Conservation (phyloP, 1,284 basidiomycete species). For the Cutaneotrichosporon cyanovorans region DNA sequence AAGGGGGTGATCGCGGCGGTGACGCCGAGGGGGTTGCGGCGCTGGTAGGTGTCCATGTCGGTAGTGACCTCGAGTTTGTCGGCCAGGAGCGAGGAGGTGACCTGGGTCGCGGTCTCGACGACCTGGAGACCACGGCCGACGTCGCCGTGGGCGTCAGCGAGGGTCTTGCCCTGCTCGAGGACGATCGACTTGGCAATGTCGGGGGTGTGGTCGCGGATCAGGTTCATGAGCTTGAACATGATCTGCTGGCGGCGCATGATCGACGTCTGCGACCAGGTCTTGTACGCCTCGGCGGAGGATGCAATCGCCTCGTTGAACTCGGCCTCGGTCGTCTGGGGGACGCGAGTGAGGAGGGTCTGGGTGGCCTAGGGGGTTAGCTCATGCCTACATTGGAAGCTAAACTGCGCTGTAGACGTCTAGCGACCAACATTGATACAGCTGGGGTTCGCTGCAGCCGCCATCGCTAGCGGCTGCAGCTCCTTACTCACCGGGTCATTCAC, state of each 20-base stretch:
- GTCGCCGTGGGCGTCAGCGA: constrained; percentile 87
- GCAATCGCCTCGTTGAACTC: constrained; percentile 84
- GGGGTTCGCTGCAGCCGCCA: too few species aligned
- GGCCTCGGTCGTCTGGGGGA: constrained; percentile 74
- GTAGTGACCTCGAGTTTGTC: constrained; percentile 91
- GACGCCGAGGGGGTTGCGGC: constrained; percentile 54
- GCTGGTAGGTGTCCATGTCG: constrained; percentile 83
- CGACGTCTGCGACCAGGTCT: constrained; percentile 79
- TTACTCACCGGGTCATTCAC: constrained; percentile 70
- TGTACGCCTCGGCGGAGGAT: constrained; percentile 79
- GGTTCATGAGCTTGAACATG: constrained; percentile 78
- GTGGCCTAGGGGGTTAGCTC: constrained; percentile 1
- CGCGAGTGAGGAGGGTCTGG: constrained; percentile 60
- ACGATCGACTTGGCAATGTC: constrained; percentile 58
- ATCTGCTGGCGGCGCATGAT: constrained; percentile 81
- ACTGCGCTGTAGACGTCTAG: too few species aligned
- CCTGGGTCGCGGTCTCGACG: constrained; percentile 77
- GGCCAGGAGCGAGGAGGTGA: constrained; percentile 76
- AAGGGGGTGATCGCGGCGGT: constrained; percentile 63
- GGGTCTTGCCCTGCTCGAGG: constrained; percentile 84
- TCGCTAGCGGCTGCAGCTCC: not conserved
- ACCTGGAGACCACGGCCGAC: constrained; percentile 81
- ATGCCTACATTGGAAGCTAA: too few species aligned
- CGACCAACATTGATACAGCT: too few species aligned
- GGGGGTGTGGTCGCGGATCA: constrained; percentile 61